These are phyloP conservation scores for Tricholoma bakamatsutake DNA, from an alignment of 768 basidiomycete genomes.

Conservation along the genomic window DNA sequence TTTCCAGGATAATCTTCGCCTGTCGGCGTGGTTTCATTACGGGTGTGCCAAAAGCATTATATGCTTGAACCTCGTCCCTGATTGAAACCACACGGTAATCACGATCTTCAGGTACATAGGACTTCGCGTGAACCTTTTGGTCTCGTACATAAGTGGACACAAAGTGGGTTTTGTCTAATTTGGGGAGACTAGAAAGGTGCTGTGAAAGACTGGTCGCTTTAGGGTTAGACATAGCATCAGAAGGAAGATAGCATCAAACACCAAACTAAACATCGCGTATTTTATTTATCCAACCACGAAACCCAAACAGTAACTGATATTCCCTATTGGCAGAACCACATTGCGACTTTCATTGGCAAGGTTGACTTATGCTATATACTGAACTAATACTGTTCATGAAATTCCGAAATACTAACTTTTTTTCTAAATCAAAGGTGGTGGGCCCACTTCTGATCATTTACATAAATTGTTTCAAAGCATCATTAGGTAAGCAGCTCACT, in stretches of 20 bases:
- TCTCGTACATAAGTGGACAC: slow-evolving; percentile 43
- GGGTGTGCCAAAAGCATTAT: slow-evolving; percentile 41
- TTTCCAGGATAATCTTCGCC: slow-evolving; percentile 1
- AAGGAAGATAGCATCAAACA: not conserved
- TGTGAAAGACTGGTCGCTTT: slow-evolving; percentile 3
- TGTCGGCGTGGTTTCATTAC: slow-evolving; percentile 43
- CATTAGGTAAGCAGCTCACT: too few species aligned
- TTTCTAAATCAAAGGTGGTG: too few species aligned
- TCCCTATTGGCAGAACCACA: too few species aligned
- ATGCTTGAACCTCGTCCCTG: not conserved
- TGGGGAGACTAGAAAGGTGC: slow-evolving; percentile 27
- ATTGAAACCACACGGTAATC: slow-evolving; percentile 6
- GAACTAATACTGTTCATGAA: too few species aligned
- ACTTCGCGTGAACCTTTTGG: slow-evolving; percentile 39
- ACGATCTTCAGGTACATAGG: slow-evolving; percentile 38
- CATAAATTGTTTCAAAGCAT: too few species aligned
- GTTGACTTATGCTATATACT: too few species aligned
- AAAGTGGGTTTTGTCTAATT: slow-evolving; percentile 34
- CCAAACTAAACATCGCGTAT: too few species aligned
- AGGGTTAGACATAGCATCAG: not conserved
- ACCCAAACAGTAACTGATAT: too few species aligned
- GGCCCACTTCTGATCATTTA: too few species aligned
- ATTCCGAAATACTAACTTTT: too few species aligned
- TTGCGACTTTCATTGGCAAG: too few species aligned
- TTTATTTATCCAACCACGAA: too few species aligned